Evolutionary conservation across 1,139 yeast species (phyloP).

Genomic region (Geotrichum bryndzae): DNA sequence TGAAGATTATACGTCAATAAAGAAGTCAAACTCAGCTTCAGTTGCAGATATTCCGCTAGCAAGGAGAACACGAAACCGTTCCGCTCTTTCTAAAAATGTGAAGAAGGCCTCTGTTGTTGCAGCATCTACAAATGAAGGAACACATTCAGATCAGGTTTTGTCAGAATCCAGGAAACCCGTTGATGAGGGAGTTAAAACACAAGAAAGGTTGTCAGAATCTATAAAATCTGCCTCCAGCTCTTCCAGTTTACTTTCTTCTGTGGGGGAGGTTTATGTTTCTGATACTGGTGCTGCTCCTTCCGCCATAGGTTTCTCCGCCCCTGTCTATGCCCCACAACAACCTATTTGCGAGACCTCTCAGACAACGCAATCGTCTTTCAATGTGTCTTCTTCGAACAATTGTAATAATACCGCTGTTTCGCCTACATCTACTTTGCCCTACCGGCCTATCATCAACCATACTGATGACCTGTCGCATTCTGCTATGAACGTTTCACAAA

Average conservation of each 20-base stretch:
- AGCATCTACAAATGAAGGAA: neutral
- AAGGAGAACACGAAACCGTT: neutral
- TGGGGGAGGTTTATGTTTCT: neutral
- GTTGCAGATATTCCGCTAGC: neutral
- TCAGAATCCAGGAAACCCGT: neutral
- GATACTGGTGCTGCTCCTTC: neutral
- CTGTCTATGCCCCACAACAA: neutral
- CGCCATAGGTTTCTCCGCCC: neutral
- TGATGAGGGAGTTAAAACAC: neutral
- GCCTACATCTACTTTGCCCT: neutral
- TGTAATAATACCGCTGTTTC: neutral
- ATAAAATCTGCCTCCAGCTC: neutral
- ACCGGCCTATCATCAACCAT: neutral
- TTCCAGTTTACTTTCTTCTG: neutral
- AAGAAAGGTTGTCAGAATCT: neutral
- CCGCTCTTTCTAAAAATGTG: neutral
- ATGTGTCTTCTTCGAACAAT: neutral
- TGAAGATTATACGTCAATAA: neutral
- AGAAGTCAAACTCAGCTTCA: neutral
- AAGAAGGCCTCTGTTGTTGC: neutral
- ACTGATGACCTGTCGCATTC: neutral
- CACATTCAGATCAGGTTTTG: neutral
- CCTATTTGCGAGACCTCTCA: neutral
- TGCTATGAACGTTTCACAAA: neutral
- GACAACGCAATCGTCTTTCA: neutral